Percentiles rank a stretch among this genome's conserved stretches.
Evolutionary conservation across 306 rosid genomes (phyloP).

Genomic region (Prunus kanzakura): DNA sequence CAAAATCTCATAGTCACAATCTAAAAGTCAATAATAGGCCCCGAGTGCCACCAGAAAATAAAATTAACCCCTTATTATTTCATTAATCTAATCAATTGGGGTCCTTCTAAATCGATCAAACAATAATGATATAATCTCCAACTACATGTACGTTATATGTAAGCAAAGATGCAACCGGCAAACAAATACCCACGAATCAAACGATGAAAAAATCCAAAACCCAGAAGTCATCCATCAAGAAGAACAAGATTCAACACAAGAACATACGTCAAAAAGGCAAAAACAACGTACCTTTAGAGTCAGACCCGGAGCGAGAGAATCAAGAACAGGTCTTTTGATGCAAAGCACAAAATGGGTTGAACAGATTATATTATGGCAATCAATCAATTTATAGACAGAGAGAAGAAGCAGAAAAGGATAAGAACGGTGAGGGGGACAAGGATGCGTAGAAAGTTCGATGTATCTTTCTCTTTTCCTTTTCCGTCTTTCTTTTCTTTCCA

Average conservation of each 20-base stretch:
- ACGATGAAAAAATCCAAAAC: neutral
- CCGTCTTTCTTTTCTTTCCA: neutral
- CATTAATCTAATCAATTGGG: neutral
- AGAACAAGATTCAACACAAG: constrained; percentile 11
- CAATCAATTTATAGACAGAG: neutral
- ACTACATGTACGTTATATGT: neutral
- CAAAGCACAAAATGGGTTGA: neutral
- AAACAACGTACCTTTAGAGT: constrained; percentile 1
- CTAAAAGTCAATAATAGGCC: neutral
- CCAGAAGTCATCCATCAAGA: constrained; percentile 4
- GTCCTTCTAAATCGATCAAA: constrained; percentile 1
- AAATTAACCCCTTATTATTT: neutral
- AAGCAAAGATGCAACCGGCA: neutral
- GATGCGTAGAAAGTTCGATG: constrained; percentile 9
- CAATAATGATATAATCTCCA: neutral
- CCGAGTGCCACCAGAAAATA: neutral
- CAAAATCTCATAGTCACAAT: neutral
- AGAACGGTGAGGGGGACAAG: neutral
- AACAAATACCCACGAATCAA: neutral
- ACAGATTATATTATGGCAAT: neutral
- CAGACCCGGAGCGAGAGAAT: neutral
- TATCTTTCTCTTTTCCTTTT: neutral
- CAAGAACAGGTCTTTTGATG: neutral
- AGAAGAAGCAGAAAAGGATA: neutral
- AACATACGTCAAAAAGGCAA: neutral